These are phyloP conservation scores for Albatrellus ellisii DNA, from an alignment of 768 basidiomycete species.

Conservation along the genomic window DNA sequence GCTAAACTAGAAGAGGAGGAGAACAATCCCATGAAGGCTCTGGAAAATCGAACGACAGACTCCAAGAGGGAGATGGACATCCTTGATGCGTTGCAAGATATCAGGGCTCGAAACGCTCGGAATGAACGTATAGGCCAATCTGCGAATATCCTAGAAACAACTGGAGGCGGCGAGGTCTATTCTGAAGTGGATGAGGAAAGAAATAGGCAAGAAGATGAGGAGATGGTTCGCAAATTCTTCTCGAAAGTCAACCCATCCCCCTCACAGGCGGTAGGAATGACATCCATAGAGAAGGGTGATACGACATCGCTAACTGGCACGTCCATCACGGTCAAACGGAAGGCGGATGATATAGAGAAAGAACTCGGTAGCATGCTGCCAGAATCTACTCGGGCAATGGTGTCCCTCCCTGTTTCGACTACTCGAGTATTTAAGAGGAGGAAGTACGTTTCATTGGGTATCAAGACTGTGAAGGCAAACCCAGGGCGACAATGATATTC, in stretches of 20 bases:
- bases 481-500: too few species aligned
- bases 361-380: conserved; percentile 55
- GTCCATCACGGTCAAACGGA: conserved; percentile 71
- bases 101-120: conserved; percentile 73
- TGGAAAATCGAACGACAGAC: conserved; percentile 87
- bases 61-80: conserved; percentile 98
- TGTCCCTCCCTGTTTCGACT: too few species aligned
- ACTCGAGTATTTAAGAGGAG: too few species aligned
- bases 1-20: conserved; percentile 85
- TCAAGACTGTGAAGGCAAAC: too few species aligned
- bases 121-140: conserved; percentile 76
- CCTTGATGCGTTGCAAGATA: conserved; percentile 89
- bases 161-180: conserved; percentile 58
- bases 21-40: conserved; percentile 93
- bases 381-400: conserved; percentile 46
- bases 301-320: too few species aligned
- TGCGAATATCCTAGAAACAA: conserved; percentile 51
- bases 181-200: conserved; percentile 63
- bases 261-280: conserved; percentile 1
- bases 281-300: conserved; percentile 13
- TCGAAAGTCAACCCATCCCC: conserved; percentile 46
- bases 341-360: conserved; percentile 71
- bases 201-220: conserved; percentile 81
- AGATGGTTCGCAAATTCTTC: conserved; percentile 77
- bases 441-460: too few species aligned